Conservation (phyloP, 2,329 filamentous ascomycete genomes). For the Epichloe scottii region DNA sequence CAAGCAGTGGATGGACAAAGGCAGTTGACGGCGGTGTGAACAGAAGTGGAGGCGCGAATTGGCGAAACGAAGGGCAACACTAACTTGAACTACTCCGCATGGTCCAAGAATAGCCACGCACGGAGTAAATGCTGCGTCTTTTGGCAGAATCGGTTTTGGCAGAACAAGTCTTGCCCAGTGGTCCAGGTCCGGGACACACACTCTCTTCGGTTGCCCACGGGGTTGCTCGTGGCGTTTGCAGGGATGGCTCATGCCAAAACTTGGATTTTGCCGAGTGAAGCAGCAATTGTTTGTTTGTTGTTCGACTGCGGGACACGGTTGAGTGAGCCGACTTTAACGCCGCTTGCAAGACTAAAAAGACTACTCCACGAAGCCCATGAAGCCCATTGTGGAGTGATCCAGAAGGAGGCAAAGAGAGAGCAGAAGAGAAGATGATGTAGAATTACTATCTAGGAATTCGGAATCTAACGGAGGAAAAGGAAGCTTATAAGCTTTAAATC, state of each 20-base stretch:
- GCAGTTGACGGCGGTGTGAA: no score
- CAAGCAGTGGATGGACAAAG: no score
- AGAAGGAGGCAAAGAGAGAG: no score
- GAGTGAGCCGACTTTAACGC: not conserved
- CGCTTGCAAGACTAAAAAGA: not conserved
- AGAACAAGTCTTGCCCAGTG: not conserved
- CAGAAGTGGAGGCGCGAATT: no score
- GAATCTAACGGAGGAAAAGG: no score
- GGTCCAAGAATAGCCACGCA: slow-evolving; percentile 1
- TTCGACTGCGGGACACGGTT: not conserved
- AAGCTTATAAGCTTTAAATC: no score
- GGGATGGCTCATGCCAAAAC: not conserved
- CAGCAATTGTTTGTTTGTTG: not conserved
- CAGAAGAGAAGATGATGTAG: no score
- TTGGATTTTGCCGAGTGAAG: slow-evolving; percentile 3
- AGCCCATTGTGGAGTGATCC: no score
- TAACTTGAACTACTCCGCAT: no score
- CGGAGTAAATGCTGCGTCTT: not conserved
- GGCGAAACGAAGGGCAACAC: no score
- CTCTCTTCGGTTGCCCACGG: slow-evolving; percentile 4
- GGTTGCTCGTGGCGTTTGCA: slow-evolving; percentile 5
- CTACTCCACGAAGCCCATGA: not conserved
- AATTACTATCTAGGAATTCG: no score
- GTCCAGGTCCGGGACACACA: not conserved
- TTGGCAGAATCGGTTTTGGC: not conserved